A percentile compares a stretch with the other conserved stretches of the same genome.
phyloP scores from a whole-genome alignment of 2,329 filamentous ascomycete species.

The Colletotrichum cordylinicola region DNA sequence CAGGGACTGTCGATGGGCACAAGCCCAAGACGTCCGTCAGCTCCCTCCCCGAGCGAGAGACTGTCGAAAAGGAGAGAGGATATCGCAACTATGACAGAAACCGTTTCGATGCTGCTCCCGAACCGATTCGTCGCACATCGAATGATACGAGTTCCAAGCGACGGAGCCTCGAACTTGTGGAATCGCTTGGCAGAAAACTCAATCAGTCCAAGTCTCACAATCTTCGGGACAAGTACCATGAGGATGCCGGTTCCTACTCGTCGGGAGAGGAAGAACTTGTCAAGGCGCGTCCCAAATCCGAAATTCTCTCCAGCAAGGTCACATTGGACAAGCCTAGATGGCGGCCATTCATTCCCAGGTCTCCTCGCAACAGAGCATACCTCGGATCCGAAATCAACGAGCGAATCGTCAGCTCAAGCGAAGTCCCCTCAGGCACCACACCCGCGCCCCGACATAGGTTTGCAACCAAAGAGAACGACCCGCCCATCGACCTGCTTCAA shows the following conservation, averaged over 20 bases:
- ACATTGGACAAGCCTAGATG: slow-evolving; percentile 40
- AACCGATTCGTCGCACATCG: slow-evolving; percentile 15
- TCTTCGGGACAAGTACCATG: slow-evolving; percentile 40
- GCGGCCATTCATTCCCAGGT: slow-evolving; percentile 47
- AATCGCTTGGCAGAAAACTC: slow-evolving; percentile 22
- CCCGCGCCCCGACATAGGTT: slow-evolving; percentile 30
- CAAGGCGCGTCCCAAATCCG: slow-evolving; percentile 1
- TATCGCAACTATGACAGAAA: background rate
- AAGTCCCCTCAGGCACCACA: slow-evolving; percentile 26
- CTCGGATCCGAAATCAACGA: slow-evolving; percentile 38
- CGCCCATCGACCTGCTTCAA: slow-evolving; percentile 50
- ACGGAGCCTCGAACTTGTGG: slow-evolving; percentile 32
- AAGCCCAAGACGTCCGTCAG: background rate
- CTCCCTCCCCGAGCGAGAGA: background rate
- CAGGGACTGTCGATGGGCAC: slow-evolving; percentile 16
- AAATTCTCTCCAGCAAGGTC: slow-evolving; percentile 11
- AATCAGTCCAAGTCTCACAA: slow-evolving; percentile 29
- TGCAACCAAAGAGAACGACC: slow-evolving; percentile 27
- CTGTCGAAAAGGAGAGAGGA: background rate
- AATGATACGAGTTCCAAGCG: background rate
- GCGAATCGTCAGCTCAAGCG: slow-evolving; percentile 33
- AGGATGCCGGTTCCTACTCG: slow-evolving; percentile 27
- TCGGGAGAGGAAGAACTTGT: slow-evolving; percentile 11
- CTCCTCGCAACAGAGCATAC: slow-evolving; percentile 42
- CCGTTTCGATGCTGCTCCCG: background rate